Evolutionary conservation across 1,284 basidiomycete species (phyloP), one percentile per base, ranked within the genome.

Genomic region (Pterulicium gracile): DNA sequence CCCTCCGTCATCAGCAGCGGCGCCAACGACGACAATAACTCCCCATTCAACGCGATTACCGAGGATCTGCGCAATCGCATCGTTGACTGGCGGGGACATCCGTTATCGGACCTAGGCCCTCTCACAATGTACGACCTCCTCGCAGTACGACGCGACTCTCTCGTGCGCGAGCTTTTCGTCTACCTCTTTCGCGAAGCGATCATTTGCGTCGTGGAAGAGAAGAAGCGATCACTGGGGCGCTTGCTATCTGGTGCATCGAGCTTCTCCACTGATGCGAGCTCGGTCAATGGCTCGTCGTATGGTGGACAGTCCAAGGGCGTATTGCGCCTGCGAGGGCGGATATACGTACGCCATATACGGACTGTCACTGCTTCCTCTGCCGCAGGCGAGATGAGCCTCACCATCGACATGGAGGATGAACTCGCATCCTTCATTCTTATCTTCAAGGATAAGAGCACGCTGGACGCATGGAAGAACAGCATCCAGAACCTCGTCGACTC

Each of bases 171-270:
- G 60, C 94, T 95, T 62, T 89, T 85, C 59, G 89, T 97, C 49
- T 97, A 98, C 64, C 77, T 98, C 35, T 98, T 97, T 77, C 83
- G 86, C 57, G 90, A 97, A 59, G 95, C 95, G 7, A 84, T 98
- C 50, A 91, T 98, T 50, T 98, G 94, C 62, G 89, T 98, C 13
- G 79, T 88, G 18, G 95, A 98, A 61, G 94, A 97, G 65, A 87
- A 85, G 68, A 92, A 89, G 58, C 81, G 84, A 18, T 73, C 81
- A 1, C 68, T 90, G 1, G 81, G 81, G 3, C 73, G 88, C 43
- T 70, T 90, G 42, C 66, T 88, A 2, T 76, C 79, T 23, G 75
- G 70, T 40, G 72, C 76, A 3, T 70, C 72, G 2, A 61, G 60
- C n/a, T 67, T 69, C 20, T 58, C 69, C 48, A 73, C 70, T 39